These are phyloP conservation scores for Fusarium burgessii DNA, from an alignment of 2,329 filamentous ascomycete species.

Conservation along the genomic window DNA sequence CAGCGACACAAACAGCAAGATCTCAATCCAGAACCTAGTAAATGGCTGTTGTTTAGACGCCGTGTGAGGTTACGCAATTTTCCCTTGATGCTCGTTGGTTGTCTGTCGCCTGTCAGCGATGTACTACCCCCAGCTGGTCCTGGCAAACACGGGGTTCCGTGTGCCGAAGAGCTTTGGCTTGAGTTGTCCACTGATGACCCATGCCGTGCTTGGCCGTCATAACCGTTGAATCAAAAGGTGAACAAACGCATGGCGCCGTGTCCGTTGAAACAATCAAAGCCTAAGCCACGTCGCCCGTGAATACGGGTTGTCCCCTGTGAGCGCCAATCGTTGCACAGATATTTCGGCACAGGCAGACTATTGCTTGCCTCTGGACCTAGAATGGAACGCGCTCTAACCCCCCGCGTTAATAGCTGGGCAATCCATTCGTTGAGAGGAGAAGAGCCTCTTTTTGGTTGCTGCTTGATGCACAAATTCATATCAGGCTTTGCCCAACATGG, in stretches of 20 bases:
- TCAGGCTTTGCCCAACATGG: conserved; percentile 18
- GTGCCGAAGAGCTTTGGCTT: neutral
- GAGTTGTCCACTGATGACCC: neutral
- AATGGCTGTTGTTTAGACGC: conserved; percentile 20
- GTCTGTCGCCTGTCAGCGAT: conserved; percentile 24
- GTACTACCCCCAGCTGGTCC: conserved; percentile 9
- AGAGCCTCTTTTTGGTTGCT: conserved; percentile 34
- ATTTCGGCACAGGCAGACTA: conserved; percentile 27
- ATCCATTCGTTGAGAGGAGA: conserved; percentile 28
- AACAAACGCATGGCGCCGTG: conserved; percentile 21
- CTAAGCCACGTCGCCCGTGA: conserved; percentile 39
- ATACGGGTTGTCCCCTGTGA: conserved; percentile 35
- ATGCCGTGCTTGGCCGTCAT: conserved; percentile 1
- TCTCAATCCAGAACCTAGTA: conserved; percentile 6
- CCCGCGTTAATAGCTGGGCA: conserved; percentile 21
- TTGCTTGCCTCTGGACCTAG: conserved; percentile 18
- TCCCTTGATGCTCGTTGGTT: conserved; percentile 3
- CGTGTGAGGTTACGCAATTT: conserved; percentile 28
- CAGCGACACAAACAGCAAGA: conserved; percentile 7
- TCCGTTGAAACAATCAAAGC: conserved; percentile 27
- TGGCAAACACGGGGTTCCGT: conserved; percentile 25
- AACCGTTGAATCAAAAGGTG: conserved; percentile 22
- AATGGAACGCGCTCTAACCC: conserved; percentile 13
- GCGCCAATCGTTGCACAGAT: conserved; percentile 31
- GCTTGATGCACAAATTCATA: conserved; percentile 6